Evolutionary conservation across 192 early-diverging fungal genomes (phyloP).

Genomic region (Gonapodya sp.): DNA sequence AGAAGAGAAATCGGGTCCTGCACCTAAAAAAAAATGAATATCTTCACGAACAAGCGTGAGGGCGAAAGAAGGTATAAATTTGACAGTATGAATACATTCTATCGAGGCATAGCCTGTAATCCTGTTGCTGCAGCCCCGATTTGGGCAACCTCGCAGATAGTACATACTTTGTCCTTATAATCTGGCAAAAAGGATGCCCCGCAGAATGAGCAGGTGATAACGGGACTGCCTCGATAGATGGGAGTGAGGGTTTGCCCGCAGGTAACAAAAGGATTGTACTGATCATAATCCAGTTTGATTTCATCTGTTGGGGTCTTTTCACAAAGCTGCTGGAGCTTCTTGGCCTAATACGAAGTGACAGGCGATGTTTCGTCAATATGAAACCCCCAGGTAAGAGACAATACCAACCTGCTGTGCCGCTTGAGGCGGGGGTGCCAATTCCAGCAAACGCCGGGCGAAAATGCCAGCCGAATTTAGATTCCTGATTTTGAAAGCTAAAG

Average conservation of each 20-base stretch:
- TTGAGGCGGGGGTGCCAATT: constrained; percentile 68
- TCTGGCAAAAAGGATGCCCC: constrained; percentile 77
- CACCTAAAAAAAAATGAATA: not conserved
- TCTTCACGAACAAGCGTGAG: not conserved
- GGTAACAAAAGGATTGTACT: constrained; percentile 87
- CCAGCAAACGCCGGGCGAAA: constrained; percentile 83
- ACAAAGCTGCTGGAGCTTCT: constrained; percentile 18
- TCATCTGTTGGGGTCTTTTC: constrained; percentile 61
- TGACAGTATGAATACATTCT: not conserved
- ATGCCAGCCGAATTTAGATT: constrained; percentile 77
- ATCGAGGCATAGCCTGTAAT: constrained; percentile 34
- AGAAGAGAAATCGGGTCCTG: not conserved
- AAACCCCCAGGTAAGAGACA: not conserved
- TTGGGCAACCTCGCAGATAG: constrained; percentile 74
- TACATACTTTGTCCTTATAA: constrained; percentile 66
- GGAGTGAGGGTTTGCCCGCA: constrained; percentile 79
- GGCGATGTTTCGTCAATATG: not conserved
- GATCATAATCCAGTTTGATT: constrained; percentile 80
- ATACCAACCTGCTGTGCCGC: constrained; percentile 61
- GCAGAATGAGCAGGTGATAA: constrained; percentile 79
- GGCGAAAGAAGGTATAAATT: not conserved
- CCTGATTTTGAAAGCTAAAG: constrained; percentile 65
- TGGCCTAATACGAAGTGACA: constrained; percentile 14
- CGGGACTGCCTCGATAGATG: constrained; percentile 79
- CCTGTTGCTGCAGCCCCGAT: constrained; percentile 71